phyloP scores from a whole-genome alignment of 2,329 filamentous ascomycete genomes.

The Escovopsis weberi region DNA sequence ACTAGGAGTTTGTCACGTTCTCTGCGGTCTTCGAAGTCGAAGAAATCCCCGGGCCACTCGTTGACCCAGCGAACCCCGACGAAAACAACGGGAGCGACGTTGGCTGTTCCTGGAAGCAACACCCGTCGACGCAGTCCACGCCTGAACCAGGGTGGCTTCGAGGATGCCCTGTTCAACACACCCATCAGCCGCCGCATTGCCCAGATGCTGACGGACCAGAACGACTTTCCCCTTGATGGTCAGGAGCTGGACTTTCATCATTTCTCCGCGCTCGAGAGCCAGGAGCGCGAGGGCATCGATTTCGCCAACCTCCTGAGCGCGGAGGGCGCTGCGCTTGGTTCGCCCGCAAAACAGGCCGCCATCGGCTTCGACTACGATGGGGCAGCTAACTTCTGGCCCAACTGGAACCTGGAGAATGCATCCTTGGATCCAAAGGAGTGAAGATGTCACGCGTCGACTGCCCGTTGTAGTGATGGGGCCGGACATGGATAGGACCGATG shows the following conservation, averaged over 20 bases:
- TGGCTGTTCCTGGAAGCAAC: slow-evolving; percentile 16
- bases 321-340: slow-evolving; percentile 33
- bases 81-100: slow-evolving; percentile 22
- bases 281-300: slow-evolving; percentile 25
- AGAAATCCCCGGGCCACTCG: slow-evolving; percentile 29
- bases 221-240: slow-evolving; percentile 28
- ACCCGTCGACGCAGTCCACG: slow-evolving; percentile 29
- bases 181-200: slow-evolving; percentile 50
- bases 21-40: slow-evolving; percentile 30
- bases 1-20: slow-evolving; percentile 46
- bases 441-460: background rate
- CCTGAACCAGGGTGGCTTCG: slow-evolving; percentile 22
- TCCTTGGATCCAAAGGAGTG: background rate
- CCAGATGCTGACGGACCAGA: slow-evolving; percentile 45
- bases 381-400: slow-evolving; percentile 14
- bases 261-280: slow-evolving; percentile 24
- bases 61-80: slow-evolving; percentile 35
- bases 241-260: slow-evolving; percentile 29
- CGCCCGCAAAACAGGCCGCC: slow-evolving; percentile 23
- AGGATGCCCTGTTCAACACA: slow-evolving; percentile 27
- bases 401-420: slow-evolving; percentile 12
- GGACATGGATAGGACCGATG: background rate
- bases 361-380: slow-evolving; percentile 18
- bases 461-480: background rate
- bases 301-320: slow-evolving; percentile 34